A percentile compares a stretch with the other conserved stretches of the same genome.
Conservation (phyloP, 192 early-diverging fungal genomes). For the Allomyces javanicus region DNA sequence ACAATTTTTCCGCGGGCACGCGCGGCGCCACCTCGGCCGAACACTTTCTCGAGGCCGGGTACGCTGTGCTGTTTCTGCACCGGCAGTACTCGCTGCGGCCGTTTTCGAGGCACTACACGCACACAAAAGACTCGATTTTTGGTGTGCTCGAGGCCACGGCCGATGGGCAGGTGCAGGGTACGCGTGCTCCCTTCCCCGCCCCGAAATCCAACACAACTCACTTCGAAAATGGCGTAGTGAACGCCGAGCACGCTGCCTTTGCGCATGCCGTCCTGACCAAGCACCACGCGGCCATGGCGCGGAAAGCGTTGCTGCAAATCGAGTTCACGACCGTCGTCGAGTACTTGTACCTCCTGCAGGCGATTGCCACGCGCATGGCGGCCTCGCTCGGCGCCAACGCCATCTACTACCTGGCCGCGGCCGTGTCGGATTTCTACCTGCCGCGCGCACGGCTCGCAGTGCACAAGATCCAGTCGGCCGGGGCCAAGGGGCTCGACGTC, state of each 20-base stretch:
- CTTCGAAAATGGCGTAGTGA: no score
- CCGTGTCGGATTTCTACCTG: slow-evolving; percentile 97
- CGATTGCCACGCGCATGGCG: slow-evolving; percentile 40
- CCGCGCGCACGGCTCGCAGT: slow-evolving; percentile 41
- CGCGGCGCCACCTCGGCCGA: slow-evolving; percentile 93
- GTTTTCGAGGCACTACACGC: slow-evolving; percentile 76
- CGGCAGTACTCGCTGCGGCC: slow-evolving; percentile 85
- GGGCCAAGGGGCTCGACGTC: slow-evolving; percentile 56
- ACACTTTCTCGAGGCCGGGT: slow-evolving; percentile 58
- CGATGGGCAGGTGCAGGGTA: no score
- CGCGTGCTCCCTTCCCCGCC: no score
- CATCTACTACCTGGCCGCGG: slow-evolving; percentile 94
- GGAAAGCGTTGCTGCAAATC: slow-evolving; percentile 50
- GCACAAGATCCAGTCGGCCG: slow-evolving; percentile 93
- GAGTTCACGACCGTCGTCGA: slow-evolving; percentile 78
- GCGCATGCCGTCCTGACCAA: background rate
- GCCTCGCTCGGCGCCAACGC: slow-evolving; percentile 39
- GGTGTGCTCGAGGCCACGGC: slow-evolving; percentile 38
- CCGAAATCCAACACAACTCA: no score
- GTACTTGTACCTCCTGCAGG: slow-evolving; percentile 76
- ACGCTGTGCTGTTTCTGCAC: slow-evolving; percentile 91
- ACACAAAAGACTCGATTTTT: slow-evolving; percentile 51
- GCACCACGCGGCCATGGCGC: slow-evolving; percentile 27
- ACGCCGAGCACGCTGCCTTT: background rate
- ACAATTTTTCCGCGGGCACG: slow-evolving; percentile 94